Percentiles rank a stretch among this genome's conserved stretches.
These are phyloP conservation scores for Pseudevernia furfuracea DNA, from an alignment of 495 filamentous ascomycete genomes.

Conservation along the genomic window DNA sequence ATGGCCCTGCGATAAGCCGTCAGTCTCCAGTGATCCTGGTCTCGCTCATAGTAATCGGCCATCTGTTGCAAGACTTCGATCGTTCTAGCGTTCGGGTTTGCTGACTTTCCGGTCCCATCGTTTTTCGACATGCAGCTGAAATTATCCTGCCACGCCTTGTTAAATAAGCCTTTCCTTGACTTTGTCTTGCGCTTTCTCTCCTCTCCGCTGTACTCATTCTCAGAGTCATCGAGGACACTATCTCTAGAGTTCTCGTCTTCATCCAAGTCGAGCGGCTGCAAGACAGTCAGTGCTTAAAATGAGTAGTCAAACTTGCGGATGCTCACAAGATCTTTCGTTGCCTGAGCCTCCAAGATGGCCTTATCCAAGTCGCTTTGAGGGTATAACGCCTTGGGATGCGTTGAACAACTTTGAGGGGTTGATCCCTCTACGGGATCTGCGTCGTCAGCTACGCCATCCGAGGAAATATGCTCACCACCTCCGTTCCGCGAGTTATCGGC, in stretches of 20 bases:
- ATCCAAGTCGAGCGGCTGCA: constrained; percentile 40
- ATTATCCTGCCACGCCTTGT: constrained; percentile 39
- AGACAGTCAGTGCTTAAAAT: not conserved
- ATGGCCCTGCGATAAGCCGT: constrained; percentile 78
- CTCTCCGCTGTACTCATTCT: constrained; percentile 41
- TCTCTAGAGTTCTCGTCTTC: constrained; percentile 14
- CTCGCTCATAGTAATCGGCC: constrained; percentile 70
- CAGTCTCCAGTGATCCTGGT: constrained; percentile 71
- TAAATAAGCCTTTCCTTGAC: constrained; percentile 15
- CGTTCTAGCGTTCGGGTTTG: constrained; percentile 63
- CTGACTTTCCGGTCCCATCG: constrained; percentile 32
- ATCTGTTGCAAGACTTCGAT: constrained; percentile 77
- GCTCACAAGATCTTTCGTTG: constrained; percentile 47
- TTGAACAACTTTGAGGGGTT: not conserved
- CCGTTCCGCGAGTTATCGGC: constrained; percentile 17
- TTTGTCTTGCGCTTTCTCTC: constrained; percentile 24
- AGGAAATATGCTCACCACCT: constrained; percentile 6
- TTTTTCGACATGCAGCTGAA: constrained; percentile 65
- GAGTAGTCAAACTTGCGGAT: not conserved
- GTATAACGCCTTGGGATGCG: not conserved
- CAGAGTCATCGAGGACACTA: constrained; percentile 32
- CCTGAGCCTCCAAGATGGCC: constrained; percentile 50
- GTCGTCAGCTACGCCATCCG: constrained; percentile 1
- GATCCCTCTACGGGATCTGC: not conserved
- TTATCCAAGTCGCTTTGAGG: constrained; percentile 48